Conservation (phyloP, 2,329 filamentous ascomycete species). For the Fusarium sp. region DNA sequence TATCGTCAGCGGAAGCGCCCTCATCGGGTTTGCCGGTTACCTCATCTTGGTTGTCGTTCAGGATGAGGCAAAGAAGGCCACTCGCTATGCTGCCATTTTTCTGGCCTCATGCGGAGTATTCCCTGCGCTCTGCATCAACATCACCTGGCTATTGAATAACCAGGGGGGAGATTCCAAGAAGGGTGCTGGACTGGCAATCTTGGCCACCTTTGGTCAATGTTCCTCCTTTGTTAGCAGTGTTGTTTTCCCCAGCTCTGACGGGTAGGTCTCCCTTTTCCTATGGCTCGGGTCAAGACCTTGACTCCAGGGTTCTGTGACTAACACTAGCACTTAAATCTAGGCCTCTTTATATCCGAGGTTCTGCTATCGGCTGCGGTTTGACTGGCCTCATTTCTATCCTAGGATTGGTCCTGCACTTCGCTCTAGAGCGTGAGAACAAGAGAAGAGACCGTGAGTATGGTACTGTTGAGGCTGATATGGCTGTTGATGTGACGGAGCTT, state of each 20-base stretch:
- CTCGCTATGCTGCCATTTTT: slow-evolving; percentile 19
- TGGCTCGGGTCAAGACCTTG: background rate
- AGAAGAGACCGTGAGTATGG: slow-evolving; percentile 20
- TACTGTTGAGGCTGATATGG: background rate
- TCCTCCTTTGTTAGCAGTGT: slow-evolving; percentile 30
- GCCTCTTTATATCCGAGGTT: slow-evolving; percentile 20
- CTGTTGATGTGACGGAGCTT: slow-evolving; percentile 17
- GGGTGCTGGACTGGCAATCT: slow-evolving; percentile 29
- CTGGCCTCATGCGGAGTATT: slow-evolving; percentile 30
- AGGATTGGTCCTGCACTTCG: slow-evolving; percentile 17
- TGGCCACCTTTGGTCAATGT: slow-evolving; percentile 24
- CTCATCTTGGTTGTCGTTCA: slow-evolving; percentile 15
- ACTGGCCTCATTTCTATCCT: slow-evolving; percentile 15
- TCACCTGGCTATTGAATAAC: slow-evolving; percentile 34
- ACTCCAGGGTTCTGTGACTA: background rate
- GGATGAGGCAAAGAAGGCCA: slow-evolving; percentile 8
- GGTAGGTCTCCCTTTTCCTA: background rate
- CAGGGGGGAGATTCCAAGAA: slow-evolving; percentile 33
- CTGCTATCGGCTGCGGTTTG: slow-evolving; percentile 23
- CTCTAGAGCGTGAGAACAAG: slow-evolving; percentile 22
- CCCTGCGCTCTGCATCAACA: slow-evolving; percentile 28
- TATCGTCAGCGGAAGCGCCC: slow-evolving; percentile 12
- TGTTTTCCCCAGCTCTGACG: slow-evolving; percentile 25
- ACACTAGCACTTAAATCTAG: background rate
- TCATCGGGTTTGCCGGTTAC: slow-evolving; percentile 12